Percentiles rank a stretch among this genome's conserved stretches.
Conservation (phyloP, 129 eudicot genomes). For the Calendula officinalis region DNA sequence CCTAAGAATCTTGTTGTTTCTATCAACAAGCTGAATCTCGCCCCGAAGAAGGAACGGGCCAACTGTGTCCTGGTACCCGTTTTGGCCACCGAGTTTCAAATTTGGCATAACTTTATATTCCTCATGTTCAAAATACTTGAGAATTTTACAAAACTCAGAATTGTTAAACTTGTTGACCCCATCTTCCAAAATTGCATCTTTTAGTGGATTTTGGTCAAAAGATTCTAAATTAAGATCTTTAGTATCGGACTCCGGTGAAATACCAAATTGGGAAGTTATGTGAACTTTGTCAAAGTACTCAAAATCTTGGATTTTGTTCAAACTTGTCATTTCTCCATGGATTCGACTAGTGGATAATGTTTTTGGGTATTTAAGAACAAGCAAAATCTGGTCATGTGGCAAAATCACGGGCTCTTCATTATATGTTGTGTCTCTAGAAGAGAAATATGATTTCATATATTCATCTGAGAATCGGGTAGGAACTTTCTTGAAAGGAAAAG, state of each 20-base stretch:
- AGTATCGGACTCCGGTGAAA: neutral
- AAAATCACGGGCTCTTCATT: constrained; percentile 25
- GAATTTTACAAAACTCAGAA: constrained; percentile 32
- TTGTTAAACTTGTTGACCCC: constrained; percentile 31
- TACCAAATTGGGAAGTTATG: constrained; percentile 29
- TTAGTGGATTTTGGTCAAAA: constrained; percentile 22
- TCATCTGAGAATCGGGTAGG: constrained; percentile 18
- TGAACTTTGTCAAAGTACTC: constrained; percentile 40
- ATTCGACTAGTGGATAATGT: constrained; percentile 5
- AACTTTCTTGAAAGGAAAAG: constrained; percentile 34
- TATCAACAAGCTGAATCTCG: constrained; percentile 31
- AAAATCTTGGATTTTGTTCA: constrained; percentile 17
- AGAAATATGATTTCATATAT: constrained; percentile 13
- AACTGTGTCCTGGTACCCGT: constrained; percentile 19
- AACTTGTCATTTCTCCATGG: constrained; percentile 36
- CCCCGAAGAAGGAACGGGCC: constrained; percentile 29
- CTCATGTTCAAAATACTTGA: constrained; percentile 21
- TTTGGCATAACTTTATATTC: constrained; percentile 28
- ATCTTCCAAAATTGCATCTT: constrained; percentile 34
- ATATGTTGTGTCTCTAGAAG: neutral
- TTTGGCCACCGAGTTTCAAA: constrained; percentile 33
- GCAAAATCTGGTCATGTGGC: constrained; percentile 30
- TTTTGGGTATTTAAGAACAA: constrained; percentile 34
- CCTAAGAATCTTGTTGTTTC: constrained; percentile 27
- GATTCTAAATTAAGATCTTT: constrained; percentile 7